Base-by-base conservation (phyloP, 192 early-diverging fungal species). In the Backusella liffmaniae region DNA sequence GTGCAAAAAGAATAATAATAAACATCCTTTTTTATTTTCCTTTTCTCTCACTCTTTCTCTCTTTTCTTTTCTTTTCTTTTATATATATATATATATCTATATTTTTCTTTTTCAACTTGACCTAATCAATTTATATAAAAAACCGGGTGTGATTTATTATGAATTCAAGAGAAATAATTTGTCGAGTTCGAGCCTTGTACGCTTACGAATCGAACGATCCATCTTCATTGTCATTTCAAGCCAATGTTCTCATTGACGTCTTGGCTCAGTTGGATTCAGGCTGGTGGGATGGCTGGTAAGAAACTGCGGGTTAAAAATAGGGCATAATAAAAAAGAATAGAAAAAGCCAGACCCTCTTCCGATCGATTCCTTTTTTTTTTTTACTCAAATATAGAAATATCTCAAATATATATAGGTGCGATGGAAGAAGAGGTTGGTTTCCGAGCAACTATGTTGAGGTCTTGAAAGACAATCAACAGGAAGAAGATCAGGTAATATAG, bases 201-300 rank as follows among this genome's bases (percentile, higher is more conserved):
- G 93, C 96, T 80, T 99, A 95, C 85, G 80, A 88, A 67, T 94
- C 92, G 36, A 85, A 87, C 23, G 95, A 96, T 74, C 82, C 88
- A 56, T 91, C 93, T 42, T 90, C 90, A 46, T 88, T 99, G 65
- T 88, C 92, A 9, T 97, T 99, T 83, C 86, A 86, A 67, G 86
- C 90, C 74, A 94, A 92, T 72, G 94, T 96, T 76, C 83, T 95
- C 72, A 96, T 99, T 82, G 90, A 95, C 74, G 98, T 99, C 6
- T 82, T 97, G 12, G 93, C 91, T 7, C 92, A 94, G 76, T 90
- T 98, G 39, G 92, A 94, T 75, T 94, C 94, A 1, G 98, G 97
- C 15, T 99, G 98, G 98, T 99, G 98, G 98, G 96, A 97, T 75
- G 98, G 98, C 16, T 80, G 92, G 81, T 73, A 90, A 82, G 15